Evolutionary conservation across 1,284 basidiomycete species (phyloP), one percentile per base, ranked within the genome.

Genomic region (Sphagnurus paluster): DNA sequence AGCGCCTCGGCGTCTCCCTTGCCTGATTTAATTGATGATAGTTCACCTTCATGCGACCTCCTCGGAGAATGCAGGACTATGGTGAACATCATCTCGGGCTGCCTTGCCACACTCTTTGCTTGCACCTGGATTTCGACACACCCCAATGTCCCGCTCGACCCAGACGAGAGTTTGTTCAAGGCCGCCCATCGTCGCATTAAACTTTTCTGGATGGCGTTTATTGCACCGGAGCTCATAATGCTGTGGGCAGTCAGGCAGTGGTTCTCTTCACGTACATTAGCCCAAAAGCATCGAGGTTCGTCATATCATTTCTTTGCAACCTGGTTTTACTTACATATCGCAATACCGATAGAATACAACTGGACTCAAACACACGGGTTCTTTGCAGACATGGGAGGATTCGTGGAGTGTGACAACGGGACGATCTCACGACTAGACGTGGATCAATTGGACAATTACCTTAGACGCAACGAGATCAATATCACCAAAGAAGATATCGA

Each of bases 351-450:
- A 56, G 35, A 25, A 14, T 17, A 52, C 43, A 29, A 40, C 25
- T 56, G 58, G 60, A 55, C 58, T 17, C 28, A 39, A 36, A 50
- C 56, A 0, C 63, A 66, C 39, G 57, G 53, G 4, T 58, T 58
- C 41, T 60, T 61, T 26, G 41, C 53, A 0, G 44, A 58, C 8
- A 67, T 64, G 58, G 65, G 64, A 11, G 64, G 63, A 1, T 62
- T 65, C 29, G 40, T 53, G 19, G 13, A 60, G 13, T 44, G 4
- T n/a, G n/a, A n/a, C n/a, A n/a, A n/a, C n/a, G n/a, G n/a, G n/a
- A n/a, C n/a, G n/a, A n/a, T n/a, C n/a, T n/a, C n/a, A n/a, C n/a
- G n/a, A n/a, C n/a, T n/a, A n/a, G n/a, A n/a, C n/a, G n/a, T n/a
- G n/a, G n/a, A n/a, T n/a, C n/a, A n/a, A n/a, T n/a, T n/a, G n/a